Evolutionary conservation across 2,329 filamentous ascomycete species (phyloP).

Genomic region (Dichotomopilus funicola): DNA sequence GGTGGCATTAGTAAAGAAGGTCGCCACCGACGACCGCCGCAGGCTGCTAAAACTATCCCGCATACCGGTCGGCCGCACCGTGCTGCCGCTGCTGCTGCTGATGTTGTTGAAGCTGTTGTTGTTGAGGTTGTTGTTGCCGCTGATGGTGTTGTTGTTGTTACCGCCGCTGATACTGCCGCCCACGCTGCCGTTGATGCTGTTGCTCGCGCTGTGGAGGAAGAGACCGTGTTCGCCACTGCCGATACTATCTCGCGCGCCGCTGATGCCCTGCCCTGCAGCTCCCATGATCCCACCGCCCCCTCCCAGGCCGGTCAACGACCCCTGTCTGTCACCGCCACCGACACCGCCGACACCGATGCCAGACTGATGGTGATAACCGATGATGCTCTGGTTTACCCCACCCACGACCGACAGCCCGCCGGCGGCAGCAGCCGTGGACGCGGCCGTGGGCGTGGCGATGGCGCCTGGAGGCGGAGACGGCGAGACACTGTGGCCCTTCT

Average conservation of each 20-base stretch:
- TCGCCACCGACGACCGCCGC: constrained; percentile 57
- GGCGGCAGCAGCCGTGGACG: not conserved
- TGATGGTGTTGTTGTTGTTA: not conserved
- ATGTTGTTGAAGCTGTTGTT: not conserved
- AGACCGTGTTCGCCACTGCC: too few species aligned
- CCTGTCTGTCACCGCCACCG: not conserved
- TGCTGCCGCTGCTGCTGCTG: constrained; percentile 1
- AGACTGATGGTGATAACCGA: constrained; percentile 2
- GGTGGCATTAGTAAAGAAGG: constrained; percentile 53
- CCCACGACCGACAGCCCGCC: not conserved
- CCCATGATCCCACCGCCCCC: too few species aligned
- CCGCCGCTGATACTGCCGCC: not conserved
- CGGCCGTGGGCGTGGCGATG: not conserved
- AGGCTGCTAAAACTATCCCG: constrained; percentile 57
- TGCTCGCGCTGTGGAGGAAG: too few species aligned
- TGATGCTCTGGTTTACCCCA: not conserved
- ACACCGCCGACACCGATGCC: not conserved
- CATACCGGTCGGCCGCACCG: constrained; percentile 41
- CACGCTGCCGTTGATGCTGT: not conserved
- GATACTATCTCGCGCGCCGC: too few species aligned
- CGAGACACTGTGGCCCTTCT: constrained; percentile 25
- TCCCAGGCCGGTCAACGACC: too few species aligned
- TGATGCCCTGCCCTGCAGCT: too few species aligned
- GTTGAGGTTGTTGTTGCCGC: constrained; percentile 3
- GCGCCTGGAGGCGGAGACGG: constrained; percentile 21